These are phyloP conservation scores for Zalerion maritima DNA, from an alignment of 495 filamentous ascomycete species.

Conservation along the genomic window DNA sequence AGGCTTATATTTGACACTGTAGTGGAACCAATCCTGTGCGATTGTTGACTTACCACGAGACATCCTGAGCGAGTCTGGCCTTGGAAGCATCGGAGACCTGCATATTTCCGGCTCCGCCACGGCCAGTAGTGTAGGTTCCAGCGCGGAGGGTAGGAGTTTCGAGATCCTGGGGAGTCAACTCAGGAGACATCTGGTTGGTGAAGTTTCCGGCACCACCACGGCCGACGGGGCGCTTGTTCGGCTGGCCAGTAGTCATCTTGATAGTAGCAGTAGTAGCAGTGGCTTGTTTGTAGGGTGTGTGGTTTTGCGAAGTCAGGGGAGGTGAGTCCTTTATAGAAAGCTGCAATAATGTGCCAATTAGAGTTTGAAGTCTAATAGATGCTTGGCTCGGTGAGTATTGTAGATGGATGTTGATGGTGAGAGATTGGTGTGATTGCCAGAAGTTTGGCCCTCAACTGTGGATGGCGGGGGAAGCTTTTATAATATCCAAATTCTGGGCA, in stretches of 20 bases:
- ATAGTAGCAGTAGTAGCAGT: not conserved
- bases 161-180: slow-evolving; percentile 43
- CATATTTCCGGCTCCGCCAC: slow-evolving; percentile 57
- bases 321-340: not conserved
- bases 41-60: slow-evolving; percentile 38
- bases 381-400: no score
- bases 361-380: slow-evolving; percentile 2
- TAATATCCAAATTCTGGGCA: no score
- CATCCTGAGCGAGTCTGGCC: slow-evolving; percentile 70
- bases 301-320: no score
- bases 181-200: slow-evolving; percentile 34
- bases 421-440: no score
- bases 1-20: slow-evolving; percentile 26
- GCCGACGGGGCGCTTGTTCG: slow-evolving; percentile 30
- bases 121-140: slow-evolving; percentile 67
- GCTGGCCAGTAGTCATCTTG: slow-evolving; percentile 19
- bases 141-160: slow-evolving; percentile 73
- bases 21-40: slow-evolving; percentile 19
- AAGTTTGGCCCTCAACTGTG: no score
- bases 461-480: no score
- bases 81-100: slow-evolving; percentile 48
- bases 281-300: not conserved
- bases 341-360: slow-evolving; percentile 6
- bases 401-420: no score
- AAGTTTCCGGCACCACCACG: slow-evolving; percentile 62